Evolutionary conservation across 139 green algal species (phyloP), one percentile per base, ranked within the genome.

Genomic region (Diplosphaera chodatii): DNA sequence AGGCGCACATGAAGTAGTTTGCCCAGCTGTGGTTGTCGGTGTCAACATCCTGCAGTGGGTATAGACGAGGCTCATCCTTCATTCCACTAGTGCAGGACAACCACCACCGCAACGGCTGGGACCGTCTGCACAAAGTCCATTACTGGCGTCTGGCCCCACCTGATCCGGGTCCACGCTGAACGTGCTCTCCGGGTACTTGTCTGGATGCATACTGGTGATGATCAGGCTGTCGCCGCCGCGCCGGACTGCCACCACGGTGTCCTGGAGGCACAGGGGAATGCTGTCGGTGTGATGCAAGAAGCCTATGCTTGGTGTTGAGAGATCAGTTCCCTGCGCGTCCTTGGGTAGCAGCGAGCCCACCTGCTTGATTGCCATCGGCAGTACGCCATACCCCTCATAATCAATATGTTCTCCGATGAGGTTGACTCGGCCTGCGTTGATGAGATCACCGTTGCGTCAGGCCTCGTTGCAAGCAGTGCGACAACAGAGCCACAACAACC

Each of bases 351-450:
- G n/a, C n/a, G n/a, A n/a, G n/a, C n/a, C n/a, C 28, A 93, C 88
- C 85, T 91, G 85, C 2, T 76, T 73, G 69, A 99, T 93, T n/a
- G 94, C 95, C 94, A 98, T 98, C 32, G 95, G 95, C 56, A 99
- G 87, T 65, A 98, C 94, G 13, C 81, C 88, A 72, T 98, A 99
- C 1, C 95, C 95, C 72, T 97, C 90, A 70, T 98, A 98, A 73
- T 98, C 94, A 68, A 98, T 98, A 73, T 98, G 94, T 81, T 98
- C 94, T 18, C 94, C 95, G 55, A 99, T 99, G 16, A 98, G 74
- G 82, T 99, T 99, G 18, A 99, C 95, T 0, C 95, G 86, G 2
- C 95, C 95, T 92, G 87, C 68, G 37, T 10, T 48, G 37, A 13
- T 48, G 37, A 48, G 37, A 8, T 48, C 37, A 48, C 13, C 37